Conservation (phyloP, 331 rosid species). For the Rosa hybrid region DNA sequence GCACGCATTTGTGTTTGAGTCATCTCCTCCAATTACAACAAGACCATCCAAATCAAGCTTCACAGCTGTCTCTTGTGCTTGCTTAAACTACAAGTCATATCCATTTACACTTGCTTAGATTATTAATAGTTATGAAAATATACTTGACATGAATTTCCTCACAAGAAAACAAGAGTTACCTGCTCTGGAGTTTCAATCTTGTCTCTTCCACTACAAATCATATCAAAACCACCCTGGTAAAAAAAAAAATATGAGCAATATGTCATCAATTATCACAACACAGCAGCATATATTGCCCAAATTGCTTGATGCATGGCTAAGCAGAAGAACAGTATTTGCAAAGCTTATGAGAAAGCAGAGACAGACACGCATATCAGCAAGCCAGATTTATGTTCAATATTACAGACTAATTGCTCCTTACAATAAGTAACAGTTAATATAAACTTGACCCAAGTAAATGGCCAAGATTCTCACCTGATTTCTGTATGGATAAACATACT, state of each 20-base stretch:
- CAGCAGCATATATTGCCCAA: neutral
- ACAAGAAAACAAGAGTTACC: slow-evolving; percentile 41
- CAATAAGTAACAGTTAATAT: neutral
- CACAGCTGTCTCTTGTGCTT: slow-evolving; percentile 83
- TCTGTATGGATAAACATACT: slow-evolving; percentile 84
- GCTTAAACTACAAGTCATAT: slow-evolving; percentile 64
- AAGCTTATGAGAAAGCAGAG: neutral
- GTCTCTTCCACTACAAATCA: slow-evolving; percentile 98
- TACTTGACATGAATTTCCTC: slow-evolving; percentile 6
- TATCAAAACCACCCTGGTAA: slow-evolving; percentile 91
- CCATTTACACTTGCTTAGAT: slow-evolving; percentile 31
- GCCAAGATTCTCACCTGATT: slow-evolving; percentile 61
- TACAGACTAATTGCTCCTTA: neutral
- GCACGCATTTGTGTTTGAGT: slow-evolving; percentile 98
- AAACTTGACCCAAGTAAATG: neutral
- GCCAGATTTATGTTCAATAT: neutral
- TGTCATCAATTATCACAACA: slow-evolving; percentile 5
- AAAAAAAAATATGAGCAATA: neutral
- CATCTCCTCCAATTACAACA: slow-evolving; percentile 98
- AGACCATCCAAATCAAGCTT: slow-evolving; percentile 98
- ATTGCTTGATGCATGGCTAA: neutral
- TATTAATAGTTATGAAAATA: neutral
- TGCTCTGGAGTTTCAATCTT: slow-evolving; percentile 98
- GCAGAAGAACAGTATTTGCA: neutral
- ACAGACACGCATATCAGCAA: neutral